These are phyloP conservation scores for Coleophoma crateriformis DNA, from an alignment of 2,329 filamentous ascomycete genomes.

Conservation along the genomic window DNA sequence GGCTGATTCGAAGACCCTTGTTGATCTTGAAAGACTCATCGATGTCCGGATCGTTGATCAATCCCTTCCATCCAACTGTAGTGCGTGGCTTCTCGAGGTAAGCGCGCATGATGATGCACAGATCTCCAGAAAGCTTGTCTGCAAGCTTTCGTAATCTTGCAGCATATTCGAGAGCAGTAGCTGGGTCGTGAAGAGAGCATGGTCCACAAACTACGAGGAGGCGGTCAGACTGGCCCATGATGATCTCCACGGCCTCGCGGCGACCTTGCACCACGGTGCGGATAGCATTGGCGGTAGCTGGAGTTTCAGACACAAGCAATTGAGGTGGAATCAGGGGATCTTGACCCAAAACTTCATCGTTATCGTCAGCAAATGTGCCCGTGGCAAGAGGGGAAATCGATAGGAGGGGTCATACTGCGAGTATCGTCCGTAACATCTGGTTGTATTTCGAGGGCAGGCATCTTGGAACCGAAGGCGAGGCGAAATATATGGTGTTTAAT, in stretches of 20 bases:
- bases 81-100: slow-evolving; percentile 99
- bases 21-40: slow-evolving; percentile 98
- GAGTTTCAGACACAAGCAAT: slow-evolving; percentile 81
- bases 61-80: slow-evolving; percentile 97
- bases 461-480: slow-evolving; percentile 23
- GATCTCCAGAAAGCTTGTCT: slow-evolving; percentile 73
- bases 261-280: slow-evolving; percentile 68
- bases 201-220: slow-evolving; percentile 92
- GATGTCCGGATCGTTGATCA: slow-evolving; percentile 99
- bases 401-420: slow-evolving; percentile 35
- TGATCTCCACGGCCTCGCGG: slow-evolving; percentile 43
- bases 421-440: slow-evolving; percentile 40
- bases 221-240: slow-evolving; percentile 52
- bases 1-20: slow-evolving; percentile 89
- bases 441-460: slow-evolving; percentile 23
- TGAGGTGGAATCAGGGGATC: slow-evolving; percentile 88
- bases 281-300: slow-evolving; percentile 57
- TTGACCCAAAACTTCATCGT: slow-evolving; percentile 73
- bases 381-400: background rate
- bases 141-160: slow-evolving; percentile 70
- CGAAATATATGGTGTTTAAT: background rate
- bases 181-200: slow-evolving; percentile 95
- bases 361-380: slow-evolving; percentile 10
- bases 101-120: slow-evolving; percentile 93
- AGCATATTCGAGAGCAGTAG: slow-evolving; percentile 83